Conservation (phyloP, 1,139 yeast genomes). For the Zygoascus meyerae region DNA sequence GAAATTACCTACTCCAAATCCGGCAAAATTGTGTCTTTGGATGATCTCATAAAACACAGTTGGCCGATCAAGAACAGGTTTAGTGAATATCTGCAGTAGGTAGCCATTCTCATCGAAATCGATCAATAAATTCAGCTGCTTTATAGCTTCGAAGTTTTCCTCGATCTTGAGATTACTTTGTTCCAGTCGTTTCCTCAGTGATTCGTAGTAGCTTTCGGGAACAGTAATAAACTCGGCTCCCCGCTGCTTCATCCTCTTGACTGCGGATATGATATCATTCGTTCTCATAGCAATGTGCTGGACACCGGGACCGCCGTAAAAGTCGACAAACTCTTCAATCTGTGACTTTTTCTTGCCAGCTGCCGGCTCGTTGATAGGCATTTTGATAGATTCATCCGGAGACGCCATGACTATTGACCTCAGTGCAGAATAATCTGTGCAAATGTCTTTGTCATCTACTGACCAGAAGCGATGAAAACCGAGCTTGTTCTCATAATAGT, state of each 20-base stretch:
- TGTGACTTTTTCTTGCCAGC: conserved; percentile 60
- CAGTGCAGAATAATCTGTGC: conserved; percentile 62
- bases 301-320: conserved; percentile 71
- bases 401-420: conserved; percentile 74
- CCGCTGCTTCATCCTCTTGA: conserved; percentile 46
- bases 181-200: conserved; percentile 41
- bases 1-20: conserved; percentile 86
- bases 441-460: conserved; percentile 69
- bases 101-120: conserved; percentile 73
- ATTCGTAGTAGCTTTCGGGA: conserved; percentile 50
- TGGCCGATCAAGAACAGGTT: conserved; percentile 72
- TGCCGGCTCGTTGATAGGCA: conserved; percentile 85
- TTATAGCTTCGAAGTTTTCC: conserved; percentile 46
- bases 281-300: conserved; percentile 75
- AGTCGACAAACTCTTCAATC: conserved; percentile 75
- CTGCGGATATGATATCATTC: conserved; percentile 51
- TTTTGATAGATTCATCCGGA: conserved; percentile 56
- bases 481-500: conserved; percentile 52
- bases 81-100: conserved; percentile 69
- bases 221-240: conserved; percentile 69
- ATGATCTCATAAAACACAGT: conserved; percentile 75
- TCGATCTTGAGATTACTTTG: conserved; percentile 39
- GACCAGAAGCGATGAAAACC: conserved; percentile 82
- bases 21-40: conserved; percentile 71
- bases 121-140: conserved; percentile 51